Conservation (phyloP, 495 filamentous ascomycete species). For the Lasiosphaeriaceae sp. region DNA sequence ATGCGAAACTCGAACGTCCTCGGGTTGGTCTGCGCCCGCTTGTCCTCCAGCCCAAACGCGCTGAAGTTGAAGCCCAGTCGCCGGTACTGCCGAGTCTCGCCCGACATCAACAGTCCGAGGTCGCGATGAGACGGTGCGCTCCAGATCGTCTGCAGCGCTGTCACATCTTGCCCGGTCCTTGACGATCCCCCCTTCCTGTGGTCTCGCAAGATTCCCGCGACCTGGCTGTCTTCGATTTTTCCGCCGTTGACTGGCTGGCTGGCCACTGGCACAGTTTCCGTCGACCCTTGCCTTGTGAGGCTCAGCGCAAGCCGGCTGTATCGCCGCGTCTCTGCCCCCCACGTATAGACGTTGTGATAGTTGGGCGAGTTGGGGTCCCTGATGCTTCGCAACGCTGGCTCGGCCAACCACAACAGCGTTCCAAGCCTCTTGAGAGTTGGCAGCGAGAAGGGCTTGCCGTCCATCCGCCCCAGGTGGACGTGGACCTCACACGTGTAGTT, state of each 20-base stretch:
- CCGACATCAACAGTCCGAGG: constrained; percentile 27
- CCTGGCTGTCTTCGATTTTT: constrained; percentile 11
- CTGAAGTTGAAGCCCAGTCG: constrained; percentile 35
- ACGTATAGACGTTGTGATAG: constrained; percentile 27
- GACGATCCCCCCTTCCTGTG: not conserved
- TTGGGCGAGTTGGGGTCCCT: constrained; percentile 29
- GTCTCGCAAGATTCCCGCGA: not conserved
- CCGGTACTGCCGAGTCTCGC: constrained; percentile 17
- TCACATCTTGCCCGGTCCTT: constrained; percentile 1
- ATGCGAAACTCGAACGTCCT: constrained; percentile 32
- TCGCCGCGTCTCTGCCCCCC: constrained; percentile 24
- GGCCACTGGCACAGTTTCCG: not conserved
- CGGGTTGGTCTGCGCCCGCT: constrained; percentile 24
- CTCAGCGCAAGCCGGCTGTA: constrained; percentile 23
- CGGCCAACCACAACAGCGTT: constrained; percentile 27
- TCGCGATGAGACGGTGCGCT: constrained; percentile 13
- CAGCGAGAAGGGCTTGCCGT: constrained; percentile 21
- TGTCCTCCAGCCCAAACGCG: constrained; percentile 30
- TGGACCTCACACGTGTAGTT: constrained; percentile 33
- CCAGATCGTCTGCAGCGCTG: constrained; percentile 23
- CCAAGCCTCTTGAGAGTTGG: constrained; percentile 25
- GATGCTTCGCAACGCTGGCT: constrained; percentile 28
- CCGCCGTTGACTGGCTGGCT: not conserved
- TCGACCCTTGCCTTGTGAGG: not conserved
- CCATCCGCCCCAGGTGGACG: constrained; percentile 27